Percentiles rank a stretch among this genome's conserved stretches.
Evolutionary conservation across 1,139 yeast species (phyloP).

Genomic region (Kodamaea fungicola): DNA sequence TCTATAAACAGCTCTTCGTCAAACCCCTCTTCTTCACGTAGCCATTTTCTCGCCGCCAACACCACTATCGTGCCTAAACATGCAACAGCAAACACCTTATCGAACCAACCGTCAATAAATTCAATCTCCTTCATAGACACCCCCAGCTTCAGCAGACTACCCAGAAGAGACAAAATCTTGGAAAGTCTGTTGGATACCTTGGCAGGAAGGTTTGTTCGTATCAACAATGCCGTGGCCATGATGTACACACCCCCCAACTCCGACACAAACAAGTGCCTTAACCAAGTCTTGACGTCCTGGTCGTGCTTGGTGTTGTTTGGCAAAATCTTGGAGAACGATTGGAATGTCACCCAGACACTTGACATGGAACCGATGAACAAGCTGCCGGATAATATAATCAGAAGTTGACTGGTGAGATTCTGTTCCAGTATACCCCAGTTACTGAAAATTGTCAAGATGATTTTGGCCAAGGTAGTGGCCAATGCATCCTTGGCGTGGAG

Average conservation of each 20-base stretch:
- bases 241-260: conserved; percentile 77
- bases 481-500: conserved; percentile 46
- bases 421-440: conserved; percentile 34
- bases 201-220: conserved; percentile 70
- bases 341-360: conserved; percentile 55
- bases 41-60: conserved; percentile 24
- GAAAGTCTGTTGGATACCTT: conserved; percentile 54
- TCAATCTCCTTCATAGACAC: conserved; percentile 40
- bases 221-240: conserved; percentile 72
- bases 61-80: conserved; percentile 52
- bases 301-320: conserved; percentile 24
- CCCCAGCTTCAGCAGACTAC: conserved; percentile 23
- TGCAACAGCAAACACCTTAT: conserved; percentile 61
- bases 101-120: conserved; percentile 78
- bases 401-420: conserved; percentile 59
- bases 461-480: conserved; percentile 61
- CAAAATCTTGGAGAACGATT: conserved; percentile 32
- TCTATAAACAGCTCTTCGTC: not conserved
- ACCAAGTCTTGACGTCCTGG: conserved; percentile 31
- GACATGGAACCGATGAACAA: conserved; percentile 66
- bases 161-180: conserved; percentile 38
- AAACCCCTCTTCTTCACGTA: not conserved
- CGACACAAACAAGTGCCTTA: conserved; percentile 52
- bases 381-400: conserved; percentile 61
- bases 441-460: conserved; percentile 28